Conservation (phyloP, 1,284 basidiomycete genomes). For the Ganoderma multipileum region DNA sequence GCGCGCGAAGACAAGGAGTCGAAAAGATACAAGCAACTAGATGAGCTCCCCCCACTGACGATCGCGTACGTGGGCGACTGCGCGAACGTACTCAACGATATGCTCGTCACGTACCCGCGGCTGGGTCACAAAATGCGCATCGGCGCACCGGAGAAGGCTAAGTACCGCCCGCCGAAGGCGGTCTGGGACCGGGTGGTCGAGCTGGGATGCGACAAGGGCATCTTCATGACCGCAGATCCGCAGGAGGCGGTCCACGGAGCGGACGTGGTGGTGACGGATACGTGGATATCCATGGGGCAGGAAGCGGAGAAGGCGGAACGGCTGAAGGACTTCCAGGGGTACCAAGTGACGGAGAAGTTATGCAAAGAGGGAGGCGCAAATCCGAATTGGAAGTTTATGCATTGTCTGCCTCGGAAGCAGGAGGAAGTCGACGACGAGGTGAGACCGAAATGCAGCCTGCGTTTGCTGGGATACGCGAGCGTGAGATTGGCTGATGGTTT, state of each 20-base stretch:
- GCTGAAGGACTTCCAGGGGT: constrained; percentile 88
- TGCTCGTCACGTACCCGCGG: constrained; percentile 94
- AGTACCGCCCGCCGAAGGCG: constrained; percentile 78
- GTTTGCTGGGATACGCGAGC: background rate
- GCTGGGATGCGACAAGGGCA: constrained; percentile 73
- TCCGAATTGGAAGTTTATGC: constrained; percentile 93
- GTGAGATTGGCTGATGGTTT: constrained; percentile 10
- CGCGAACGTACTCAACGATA: constrained; percentile 97
- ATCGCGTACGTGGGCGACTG: constrained; percentile 95
- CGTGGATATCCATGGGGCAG: constrained; percentile 99
- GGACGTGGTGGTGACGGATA: constrained; percentile 95
- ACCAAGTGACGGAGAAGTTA: constrained; percentile 91
- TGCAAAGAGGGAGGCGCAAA: constrained; percentile 85
- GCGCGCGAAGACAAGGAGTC: background rate
- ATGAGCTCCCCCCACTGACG: constrained; percentile 71
- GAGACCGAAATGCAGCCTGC: constrained; percentile 6
- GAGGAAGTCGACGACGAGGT: constrained; percentile 97
- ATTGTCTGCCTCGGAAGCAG: constrained; percentile 92
- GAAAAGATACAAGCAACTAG: constrained; percentile 36
- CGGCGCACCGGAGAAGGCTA: constrained; percentile 71
- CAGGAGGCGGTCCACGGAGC: constrained; percentile 88
- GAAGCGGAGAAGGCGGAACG: constrained; percentile 94
- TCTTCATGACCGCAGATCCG: constrained; percentile 83
- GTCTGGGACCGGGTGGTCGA: constrained; percentile 84
- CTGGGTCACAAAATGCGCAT: constrained; percentile 89